Conservation (phyloP, 1,139 yeast genomes). For the Candida glucosophila region DNA sequence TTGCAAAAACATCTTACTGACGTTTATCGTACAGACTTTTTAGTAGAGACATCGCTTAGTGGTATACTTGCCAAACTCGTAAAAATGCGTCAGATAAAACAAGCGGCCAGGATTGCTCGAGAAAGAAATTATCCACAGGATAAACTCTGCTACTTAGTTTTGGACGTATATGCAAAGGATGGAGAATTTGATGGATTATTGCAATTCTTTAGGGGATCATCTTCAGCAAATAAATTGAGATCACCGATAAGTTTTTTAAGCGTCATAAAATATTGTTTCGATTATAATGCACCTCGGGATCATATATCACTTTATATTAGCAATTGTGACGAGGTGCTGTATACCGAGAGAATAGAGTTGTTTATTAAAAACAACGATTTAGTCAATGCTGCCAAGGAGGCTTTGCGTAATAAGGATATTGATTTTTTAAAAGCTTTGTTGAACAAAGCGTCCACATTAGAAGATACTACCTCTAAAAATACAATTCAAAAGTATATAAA, state of each 20-base stretch:
- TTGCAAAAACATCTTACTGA: conserved; percentile 46
- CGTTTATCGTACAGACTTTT: conserved; percentile 49
- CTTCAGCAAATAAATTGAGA: conserved; percentile 24
- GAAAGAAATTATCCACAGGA: conserved; percentile 57
- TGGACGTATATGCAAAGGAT: conserved; percentile 43
- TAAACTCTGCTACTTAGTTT: conserved; percentile 56
- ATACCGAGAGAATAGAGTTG: conserved; percentile 38
- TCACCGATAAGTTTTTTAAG: conserved; percentile 72
- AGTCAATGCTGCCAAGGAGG: conserved; percentile 52
- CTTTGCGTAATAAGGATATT: conserved; percentile 46
- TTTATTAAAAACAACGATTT: conserved; percentile 47
- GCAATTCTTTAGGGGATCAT: conserved; percentile 25
- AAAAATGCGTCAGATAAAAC: conserved; percentile 47
- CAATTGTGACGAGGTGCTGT: conserved; percentile 22
- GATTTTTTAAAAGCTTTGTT: conserved; percentile 29
- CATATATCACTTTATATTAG: conserved; percentile 29
- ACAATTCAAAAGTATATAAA: conserved; percentile 18
- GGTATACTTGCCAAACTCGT: conserved; percentile 51
- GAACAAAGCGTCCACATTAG: conserved; percentile 7
- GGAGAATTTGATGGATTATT: conserved; percentile 59
- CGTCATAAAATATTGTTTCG: conserved; percentile 46
- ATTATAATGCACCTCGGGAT: conserved; percentile 38
- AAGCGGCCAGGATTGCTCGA: conserved; percentile 47
- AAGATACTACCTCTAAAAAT: too few relatives aligned
- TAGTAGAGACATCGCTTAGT: conserved; percentile 40